Evolutionary conservation across 2,329 filamentous ascomycete species (phyloP), one percentile per base, ranked within the genome.

Genomic region (Monosporascus sp.): DNA sequence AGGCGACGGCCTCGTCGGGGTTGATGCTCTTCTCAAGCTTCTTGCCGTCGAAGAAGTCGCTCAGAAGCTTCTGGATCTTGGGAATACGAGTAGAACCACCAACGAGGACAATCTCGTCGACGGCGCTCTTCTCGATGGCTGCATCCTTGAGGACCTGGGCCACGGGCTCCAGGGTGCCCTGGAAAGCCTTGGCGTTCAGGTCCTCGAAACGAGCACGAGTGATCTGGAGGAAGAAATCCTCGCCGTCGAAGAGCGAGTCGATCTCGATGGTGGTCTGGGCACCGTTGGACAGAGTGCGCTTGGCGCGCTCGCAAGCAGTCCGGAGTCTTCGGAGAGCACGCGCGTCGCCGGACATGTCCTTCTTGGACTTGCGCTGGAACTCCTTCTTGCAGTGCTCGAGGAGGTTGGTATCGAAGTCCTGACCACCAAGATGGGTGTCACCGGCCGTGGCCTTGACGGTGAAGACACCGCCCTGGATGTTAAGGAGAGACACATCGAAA

Each of bases 261-360:
- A 99, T 97, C 79, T 97, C 94, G 65, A 96, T 91, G 66, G 90
- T 89, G 63, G 90, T 90, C 62, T 88, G 91, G 86, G 91, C 92
- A 79, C 95, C 91, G 63, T 90, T 94, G 69, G 90, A 96, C 53
- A 99, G 87, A 66, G 92, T 95, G 71, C 94, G 90, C 89, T 99
- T 99, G 78, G 94, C 94, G 86, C 97, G 97, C 78, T 99, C 94
- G 65, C 94, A 93, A 77, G 97, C 94, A 68, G 93, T 92, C 90
- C 97, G 97, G 66, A 99, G 85, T 82, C 97, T 99, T 79, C 92
- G 90, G 92, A 97, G 97, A 63, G 93, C 88, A 89, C 97, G 97
- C 62, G 87, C 78, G 71, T 97, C 91, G 82, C 94, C 95, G 78
- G 86, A 89, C 71, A 97, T 84, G 66, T 99, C 91, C 64, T 95